Evolutionary conservation across 805 yeast species (phyloP).

Genomic region (Kodamaea leandrae): DNA sequence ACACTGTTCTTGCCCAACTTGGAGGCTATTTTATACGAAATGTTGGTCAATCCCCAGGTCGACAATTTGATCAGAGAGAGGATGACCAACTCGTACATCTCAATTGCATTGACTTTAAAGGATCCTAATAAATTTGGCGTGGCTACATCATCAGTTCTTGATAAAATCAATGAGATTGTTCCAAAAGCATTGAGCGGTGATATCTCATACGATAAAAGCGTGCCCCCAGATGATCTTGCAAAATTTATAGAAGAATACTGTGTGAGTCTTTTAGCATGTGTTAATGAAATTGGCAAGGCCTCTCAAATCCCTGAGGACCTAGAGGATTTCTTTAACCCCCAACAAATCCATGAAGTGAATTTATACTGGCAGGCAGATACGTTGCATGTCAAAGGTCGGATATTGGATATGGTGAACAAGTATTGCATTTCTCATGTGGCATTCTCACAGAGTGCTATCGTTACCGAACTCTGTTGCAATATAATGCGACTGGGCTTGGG

Average conservation of each 20-base stretch:
- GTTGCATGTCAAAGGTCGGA: conserved; percentile 38
- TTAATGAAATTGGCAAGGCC: conserved; percentile 72
- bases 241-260: conserved; percentile 43
- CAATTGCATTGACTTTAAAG: conserved; percentile 54
- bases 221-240: conserved; percentile 6
- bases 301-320: conserved; percentile 56
- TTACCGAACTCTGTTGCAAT: conserved; percentile 62
- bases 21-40: conserved; percentile 45
- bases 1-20: conserved; percentile 45
- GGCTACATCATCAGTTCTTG: conserved; percentile 20
- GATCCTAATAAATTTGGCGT: conserved; percentile 39
- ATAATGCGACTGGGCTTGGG: conserved; percentile 63
- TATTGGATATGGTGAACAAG: conserved; percentile 40
- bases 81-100: conserved; percentile 59
- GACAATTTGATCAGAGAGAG: conserved; percentile 54
- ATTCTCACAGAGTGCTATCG: conserved; percentile 42
- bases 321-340: conserved; percentile 36
- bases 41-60: conserved; percentile 40
- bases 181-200: conserved; percentile 12
- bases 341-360: conserved; percentile 26
- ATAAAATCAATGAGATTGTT: conserved; percentile 15
- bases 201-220: neutral
- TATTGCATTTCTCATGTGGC: conserved; percentile 40
- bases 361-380: conserved; percentile 53
- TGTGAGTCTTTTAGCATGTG: conserved; percentile 56